Conservation (phyloP, 805 yeast species). For the Spathaspora arborariae region DNA sequence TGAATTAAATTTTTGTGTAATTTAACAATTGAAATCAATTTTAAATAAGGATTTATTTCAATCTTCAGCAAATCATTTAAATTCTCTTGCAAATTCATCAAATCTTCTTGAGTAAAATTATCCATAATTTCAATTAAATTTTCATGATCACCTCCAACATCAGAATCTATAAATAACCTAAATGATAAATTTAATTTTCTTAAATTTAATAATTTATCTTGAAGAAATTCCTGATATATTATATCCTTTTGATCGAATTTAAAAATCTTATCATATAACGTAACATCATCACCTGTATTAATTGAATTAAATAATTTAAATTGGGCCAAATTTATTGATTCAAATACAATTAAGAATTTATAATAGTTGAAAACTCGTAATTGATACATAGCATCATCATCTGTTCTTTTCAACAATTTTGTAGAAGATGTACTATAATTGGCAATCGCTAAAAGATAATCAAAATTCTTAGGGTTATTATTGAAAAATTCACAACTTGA, state of each 20-base stretch:
- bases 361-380: constrained; percentile 39
- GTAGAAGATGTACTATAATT: constrained; percentile 34
- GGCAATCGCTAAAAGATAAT: constrained; percentile 40
- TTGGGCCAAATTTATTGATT: constrained; percentile 33
- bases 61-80: constrained; percentile 5
- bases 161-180: constrained; percentile 24
- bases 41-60: constrained; percentile 29
- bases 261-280: constrained; percentile 37
- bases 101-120: constrained; percentile 12
- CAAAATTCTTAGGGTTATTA: constrained; percentile 27
- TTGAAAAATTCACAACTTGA: constrained; percentile 25
- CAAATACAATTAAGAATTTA: constrained; percentile 32
- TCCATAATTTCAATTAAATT: constrained; percentile 15
- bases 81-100: constrained; percentile 9
- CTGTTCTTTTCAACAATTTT: constrained; percentile 33
- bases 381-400: constrained; percentile 34
- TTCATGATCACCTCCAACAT: constrained; percentile 4
- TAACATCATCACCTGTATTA: constrained; percentile 18
- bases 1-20: constrained; percentile 30
- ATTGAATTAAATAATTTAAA: constrained; percentile 23
- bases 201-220: constrained; percentile 28
- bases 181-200: constrained; percentile 25
- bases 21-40: constrained; percentile 24
- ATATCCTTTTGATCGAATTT: constrained; percentile 37
- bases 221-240: constrained; percentile 30